Evolutionary conservation across 2,329 filamentous ascomycete species (phyloP).

Genomic region (Talaromyces albobiverticillius): DNA sequence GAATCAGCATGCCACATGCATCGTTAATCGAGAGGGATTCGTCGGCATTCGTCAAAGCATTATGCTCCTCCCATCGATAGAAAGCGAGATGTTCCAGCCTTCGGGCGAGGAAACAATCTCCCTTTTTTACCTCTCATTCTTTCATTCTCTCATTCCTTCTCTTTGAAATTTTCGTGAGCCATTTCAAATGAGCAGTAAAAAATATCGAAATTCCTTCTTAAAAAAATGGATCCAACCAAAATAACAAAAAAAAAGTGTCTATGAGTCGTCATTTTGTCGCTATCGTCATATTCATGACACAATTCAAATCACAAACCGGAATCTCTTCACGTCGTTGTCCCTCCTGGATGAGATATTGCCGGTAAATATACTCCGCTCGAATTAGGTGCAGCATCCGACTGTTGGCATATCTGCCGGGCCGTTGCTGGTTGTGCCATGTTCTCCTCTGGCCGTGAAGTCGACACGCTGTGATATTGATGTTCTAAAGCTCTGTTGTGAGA

Average conservation of each 20-base stretch:
- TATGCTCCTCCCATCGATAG: conserved; percentile 7
- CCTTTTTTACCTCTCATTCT: background rate
- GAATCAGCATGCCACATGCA: conserved; percentile 10
- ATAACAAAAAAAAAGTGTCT: conserved; percentile 3
- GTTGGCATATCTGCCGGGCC: conserved; percentile 4
- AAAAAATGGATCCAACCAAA: background rate
- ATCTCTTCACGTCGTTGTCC: conserved; percentile 10
- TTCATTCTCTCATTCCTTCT: background rate
- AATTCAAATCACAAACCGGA: background rate
- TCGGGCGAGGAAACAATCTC: background rate
- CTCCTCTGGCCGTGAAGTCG: conserved; percentile 7
- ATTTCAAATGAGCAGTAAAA: background rate
- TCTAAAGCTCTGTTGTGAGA: conserved; percentile 7
- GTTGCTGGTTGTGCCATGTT: conserved; percentile 5
- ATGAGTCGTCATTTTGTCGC: conserved; percentile 2
- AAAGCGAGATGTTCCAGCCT: background rate
- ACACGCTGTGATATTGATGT: background rate
- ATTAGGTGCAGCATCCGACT: conserved; percentile 6
- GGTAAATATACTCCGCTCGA: conserved; percentile 11
- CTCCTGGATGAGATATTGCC: conserved; percentile 13
- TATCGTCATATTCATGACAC: conserved; percentile 8
- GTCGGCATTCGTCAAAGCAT: conserved; percentile 6
- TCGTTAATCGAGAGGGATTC: conserved; percentile 7
- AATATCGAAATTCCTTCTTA: background rate
- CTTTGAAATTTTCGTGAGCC: background rate